phyloP scores from a whole-genome alignment of 2,329 filamentous ascomycete species.

The Cladophialophora immunda region DNA sequence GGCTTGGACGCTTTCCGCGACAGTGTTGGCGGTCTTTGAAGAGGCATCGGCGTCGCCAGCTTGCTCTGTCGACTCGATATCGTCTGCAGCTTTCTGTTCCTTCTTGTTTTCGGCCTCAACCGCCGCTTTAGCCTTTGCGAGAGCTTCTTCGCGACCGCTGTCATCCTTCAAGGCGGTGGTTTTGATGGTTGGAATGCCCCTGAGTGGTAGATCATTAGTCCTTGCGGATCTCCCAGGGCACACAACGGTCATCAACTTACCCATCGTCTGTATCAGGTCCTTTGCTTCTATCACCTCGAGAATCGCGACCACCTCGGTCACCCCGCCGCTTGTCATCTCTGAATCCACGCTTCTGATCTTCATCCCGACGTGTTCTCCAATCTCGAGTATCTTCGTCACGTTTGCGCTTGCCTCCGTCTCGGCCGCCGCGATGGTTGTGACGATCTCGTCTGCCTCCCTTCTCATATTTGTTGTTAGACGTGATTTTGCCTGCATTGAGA shows the following conservation, averaged over 20 bases:
- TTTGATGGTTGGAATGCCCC: conserved; percentile 56
- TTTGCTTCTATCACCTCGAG: conserved; percentile 45
- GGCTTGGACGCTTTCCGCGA: conserved; percentile 14
- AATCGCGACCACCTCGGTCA: conserved; percentile 43
- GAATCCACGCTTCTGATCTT: conserved; percentile 55
- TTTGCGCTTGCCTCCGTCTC: conserved; percentile 42
- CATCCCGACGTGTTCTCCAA: conserved; percentile 55
- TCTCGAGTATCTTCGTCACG: conserved; percentile 49
- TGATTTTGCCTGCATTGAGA: conserved; percentile 74
- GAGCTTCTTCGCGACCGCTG: conserved; percentile 36
- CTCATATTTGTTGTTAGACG: conserved; percentile 62
- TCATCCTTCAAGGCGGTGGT: conserved; percentile 31
- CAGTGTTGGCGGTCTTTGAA: conserved; percentile 12
- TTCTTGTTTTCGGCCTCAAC: conserved; percentile 41
- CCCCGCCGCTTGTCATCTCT: conserved; percentile 43
- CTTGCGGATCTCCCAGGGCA: conserved; percentile 13
- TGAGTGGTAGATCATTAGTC: conserved; percentile 41
- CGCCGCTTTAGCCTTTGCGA: conserved; percentile 41
- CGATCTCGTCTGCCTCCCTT: conserved; percentile 52
- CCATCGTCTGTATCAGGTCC: conserved; percentile 51
- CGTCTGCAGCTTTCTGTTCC: conserved; percentile 33
- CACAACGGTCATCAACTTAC: conserved; percentile 43
- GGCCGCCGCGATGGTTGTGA: conserved; percentile 46
- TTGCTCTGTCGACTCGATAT: conserved; percentile 25
- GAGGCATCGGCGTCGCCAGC: conserved; percentile 16